Conservation (phyloP, 768 basidiomycete species). For the Xanthoconium purpureum region DNA sequence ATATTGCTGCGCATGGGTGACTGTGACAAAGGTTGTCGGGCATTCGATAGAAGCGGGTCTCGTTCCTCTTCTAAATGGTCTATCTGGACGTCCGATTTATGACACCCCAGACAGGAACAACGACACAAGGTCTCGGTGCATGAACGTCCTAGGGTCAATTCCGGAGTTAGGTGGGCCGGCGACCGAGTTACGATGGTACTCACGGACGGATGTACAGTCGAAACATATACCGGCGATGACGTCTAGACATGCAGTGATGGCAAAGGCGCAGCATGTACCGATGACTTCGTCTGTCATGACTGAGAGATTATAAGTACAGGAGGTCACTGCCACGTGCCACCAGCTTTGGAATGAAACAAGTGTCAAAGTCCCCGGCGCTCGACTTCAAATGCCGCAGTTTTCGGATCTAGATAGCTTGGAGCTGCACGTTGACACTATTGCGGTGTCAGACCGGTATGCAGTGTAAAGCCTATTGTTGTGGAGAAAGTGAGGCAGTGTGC, state of each 20-base stretch:
- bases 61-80: slow-evolving; percentile 19
- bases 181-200: slow-evolving; percentile 1
- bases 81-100: background rate
- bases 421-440: too few species aligned
- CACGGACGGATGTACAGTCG: slow-evolving; percentile 25
- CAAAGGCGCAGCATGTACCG: slow-evolving; percentile 21
- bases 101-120: slow-evolving; percentile 15
- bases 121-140: slow-evolving; percentile 27
- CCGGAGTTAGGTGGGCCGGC: too few species aligned
- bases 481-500: too few species aligned
- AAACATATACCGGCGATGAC: slow-evolving; percentile 21
- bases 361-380: too few species aligned
- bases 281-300: slow-evolving; percentile 21
- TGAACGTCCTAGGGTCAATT: slow-evolving; percentile 13
- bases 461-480: too few species aligned
- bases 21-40: slow-evolving; percentile 21
- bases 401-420: too few species aligned
- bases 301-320: background rate
- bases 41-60: slow-evolving; percentile 18
- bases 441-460: too few species aligned
- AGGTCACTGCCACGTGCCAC: too few species aligned
- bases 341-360: too few species aligned
- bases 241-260: slow-evolving; percentile 19
- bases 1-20: slow-evolving; percentile 21
- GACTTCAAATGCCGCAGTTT: too few species aligned